Evolutionary conservation across 2,329 filamentous ascomycete species (phyloP).

Genomic region (Claviceps monticola): DNA sequence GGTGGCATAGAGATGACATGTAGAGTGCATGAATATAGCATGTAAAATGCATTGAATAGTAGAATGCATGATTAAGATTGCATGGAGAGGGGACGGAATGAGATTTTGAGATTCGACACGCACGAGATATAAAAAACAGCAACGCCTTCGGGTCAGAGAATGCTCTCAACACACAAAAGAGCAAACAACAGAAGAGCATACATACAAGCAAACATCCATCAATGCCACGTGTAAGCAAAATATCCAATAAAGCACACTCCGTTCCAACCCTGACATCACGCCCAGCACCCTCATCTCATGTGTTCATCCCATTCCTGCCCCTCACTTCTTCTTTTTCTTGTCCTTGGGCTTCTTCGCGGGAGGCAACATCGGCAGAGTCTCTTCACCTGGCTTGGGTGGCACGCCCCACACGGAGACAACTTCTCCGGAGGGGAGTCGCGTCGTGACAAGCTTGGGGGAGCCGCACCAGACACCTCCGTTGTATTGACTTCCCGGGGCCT

Average conservation of each 20-base stretch:
- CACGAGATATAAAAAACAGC: no score
- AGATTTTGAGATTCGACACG: no score
- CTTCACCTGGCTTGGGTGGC: slow-evolving; percentile 5
- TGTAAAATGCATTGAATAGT: no score
- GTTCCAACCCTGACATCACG: background rate
- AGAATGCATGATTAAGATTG: no score
- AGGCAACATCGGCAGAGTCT: background rate
- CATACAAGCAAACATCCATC: no score
- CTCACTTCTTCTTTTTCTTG: background rate
- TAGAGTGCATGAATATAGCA: no score
- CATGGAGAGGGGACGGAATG: no score
- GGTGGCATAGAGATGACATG: no score
- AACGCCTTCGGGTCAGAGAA: no score
- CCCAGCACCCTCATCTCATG: background rate
- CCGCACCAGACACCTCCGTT: slow-evolving; percentile 7
- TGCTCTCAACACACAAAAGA: background rate
- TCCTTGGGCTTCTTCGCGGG: background rate
- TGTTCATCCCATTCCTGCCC: no score
- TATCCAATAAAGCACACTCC: no score
- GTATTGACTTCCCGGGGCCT: slow-evolving; percentile 6
- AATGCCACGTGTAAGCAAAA: no score
- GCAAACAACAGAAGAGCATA: background rate
- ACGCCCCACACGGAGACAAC: slow-evolving; percentile 6
- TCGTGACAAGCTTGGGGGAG: slow-evolving; percentile 5
- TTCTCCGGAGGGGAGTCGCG: background rate